Conservation (phyloP, 2,329 filamentous ascomycete genomes). For the Tympanopsis confertula region DNA sequence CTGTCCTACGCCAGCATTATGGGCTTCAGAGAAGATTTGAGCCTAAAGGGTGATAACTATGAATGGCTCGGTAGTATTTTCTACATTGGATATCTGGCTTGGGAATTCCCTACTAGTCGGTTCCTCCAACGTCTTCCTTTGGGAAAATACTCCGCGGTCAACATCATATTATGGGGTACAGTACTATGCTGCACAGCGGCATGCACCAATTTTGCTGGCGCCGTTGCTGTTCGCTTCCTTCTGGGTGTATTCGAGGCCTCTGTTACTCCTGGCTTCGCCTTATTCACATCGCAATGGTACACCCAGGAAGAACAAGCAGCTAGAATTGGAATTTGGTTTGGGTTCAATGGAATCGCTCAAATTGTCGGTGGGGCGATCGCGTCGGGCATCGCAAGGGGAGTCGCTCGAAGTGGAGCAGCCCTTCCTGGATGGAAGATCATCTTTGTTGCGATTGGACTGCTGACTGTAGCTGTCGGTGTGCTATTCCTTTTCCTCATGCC, state of each 20-base stretch:
- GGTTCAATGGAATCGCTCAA: conserved; percentile 52
- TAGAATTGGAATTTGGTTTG: conserved; percentile 56
- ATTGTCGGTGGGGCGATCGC: conserved; percentile 51
- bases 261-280: conserved; percentile 56
- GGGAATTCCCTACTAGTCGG: no score
- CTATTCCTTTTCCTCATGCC: conserved; percentile 30
- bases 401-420: conserved; percentile 32
- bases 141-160: no score
- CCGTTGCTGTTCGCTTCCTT: conserved; percentile 55
- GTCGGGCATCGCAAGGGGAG: conserved; percentile 49
- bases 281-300: conserved; percentile 63
- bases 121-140: no score
- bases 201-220: conserved; percentile 45
- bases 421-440: conserved; percentile 54
- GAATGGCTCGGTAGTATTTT: no score
- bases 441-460: conserved; percentile 31
- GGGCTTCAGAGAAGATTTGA: no score
- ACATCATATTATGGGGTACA: no score
- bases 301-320: conserved; percentile 57
- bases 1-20: no score
- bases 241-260: conserved; percentile 58
- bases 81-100: no score
- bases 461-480: conserved; percentile 28
- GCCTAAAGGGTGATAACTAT: no score
- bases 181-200: conserved; percentile 49